Conservation (phyloP, 441 rosid species). For the Sinapis alba region DNA sequence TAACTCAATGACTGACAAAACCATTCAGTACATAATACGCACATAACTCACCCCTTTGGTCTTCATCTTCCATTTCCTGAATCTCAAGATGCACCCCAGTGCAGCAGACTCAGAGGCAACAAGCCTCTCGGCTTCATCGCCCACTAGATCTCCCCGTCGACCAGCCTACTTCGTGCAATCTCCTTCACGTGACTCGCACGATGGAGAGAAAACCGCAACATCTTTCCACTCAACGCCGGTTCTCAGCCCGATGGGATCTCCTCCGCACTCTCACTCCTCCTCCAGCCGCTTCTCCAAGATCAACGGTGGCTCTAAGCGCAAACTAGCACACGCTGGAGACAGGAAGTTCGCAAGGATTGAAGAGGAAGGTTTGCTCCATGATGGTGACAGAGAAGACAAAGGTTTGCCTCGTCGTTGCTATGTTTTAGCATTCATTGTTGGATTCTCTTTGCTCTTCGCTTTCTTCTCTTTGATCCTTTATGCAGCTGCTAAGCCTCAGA, state of each 20-base stretch:
- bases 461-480: slow-evolving; percentile 80
- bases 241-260: slow-evolving; percentile 85
- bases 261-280: slow-evolving; percentile 90
- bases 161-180: slow-evolving; percentile 89
- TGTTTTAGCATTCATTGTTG: slow-evolving; percentile 64
- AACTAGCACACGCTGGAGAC: slow-evolving; percentile 49
- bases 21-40: neutral
- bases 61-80: slow-evolving; percentile 8
- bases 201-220: slow-evolving; percentile 86
- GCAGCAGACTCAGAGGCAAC: slow-evolving; percentile 88
- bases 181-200: slow-evolving; percentile 93
- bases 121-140: slow-evolving; percentile 79
- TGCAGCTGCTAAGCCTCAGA: slow-evolving; percentile 80
- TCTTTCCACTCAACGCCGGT: slow-evolving; percentile 93
- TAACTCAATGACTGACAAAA: slow-evolving; percentile 7
- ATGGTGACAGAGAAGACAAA: slow-evolving; percentile 48
- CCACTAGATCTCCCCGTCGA: slow-evolving; percentile 87
- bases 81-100: slow-evolving; percentile 68
- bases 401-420: slow-evolving; percentile 79
- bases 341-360: slow-evolving; percentile 69
- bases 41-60: neutral
- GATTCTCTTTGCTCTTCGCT: slow-evolving; percentile 73
- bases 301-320: slow-evolving; percentile 49
- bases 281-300: slow-evolving; percentile 82
- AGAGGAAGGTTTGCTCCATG: slow-evolving; percentile 88